Conservation (phyloP, 345 rosid genomes). For the Linum trigynum region DNA sequence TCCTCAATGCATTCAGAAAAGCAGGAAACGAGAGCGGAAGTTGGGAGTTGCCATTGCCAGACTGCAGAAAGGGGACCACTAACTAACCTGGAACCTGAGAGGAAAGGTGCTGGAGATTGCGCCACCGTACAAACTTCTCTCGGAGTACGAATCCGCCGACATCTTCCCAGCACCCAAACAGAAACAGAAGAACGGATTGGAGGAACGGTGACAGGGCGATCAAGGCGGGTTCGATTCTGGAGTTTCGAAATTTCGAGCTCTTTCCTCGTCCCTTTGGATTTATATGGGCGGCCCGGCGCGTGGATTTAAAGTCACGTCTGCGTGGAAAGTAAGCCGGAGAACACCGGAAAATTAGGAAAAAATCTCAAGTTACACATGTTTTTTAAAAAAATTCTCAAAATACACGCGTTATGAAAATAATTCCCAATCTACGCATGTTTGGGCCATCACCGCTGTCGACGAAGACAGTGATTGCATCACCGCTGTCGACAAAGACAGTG, state of each 20-base stretch:
- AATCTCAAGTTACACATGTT: no score
- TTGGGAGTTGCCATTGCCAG: background rate
- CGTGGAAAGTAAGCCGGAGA: background rate
- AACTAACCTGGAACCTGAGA: slow-evolving; percentile 45
- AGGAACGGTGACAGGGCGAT: no score
- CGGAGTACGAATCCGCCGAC: slow-evolving; percentile 28
- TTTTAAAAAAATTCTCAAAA: no score
- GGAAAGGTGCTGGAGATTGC: slow-evolving; percentile 45
- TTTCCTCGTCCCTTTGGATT: background rate
- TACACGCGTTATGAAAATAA: no score
- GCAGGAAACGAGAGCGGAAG: background rate
- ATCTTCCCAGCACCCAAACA: slow-evolving; percentile 20
- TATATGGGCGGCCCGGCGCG: background rate
- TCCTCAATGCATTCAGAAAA: background rate
- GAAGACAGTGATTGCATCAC: no score
- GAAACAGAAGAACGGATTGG: background rate
- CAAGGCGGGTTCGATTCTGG: background rate
- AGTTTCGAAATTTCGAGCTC: background rate
- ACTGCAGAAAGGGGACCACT: no score
- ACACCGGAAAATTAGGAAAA: background rate
- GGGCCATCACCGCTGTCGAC: no score
- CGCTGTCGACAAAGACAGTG: no score
- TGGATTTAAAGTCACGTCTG: background rate
- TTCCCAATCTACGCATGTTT: no score
- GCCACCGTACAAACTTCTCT: slow-evolving; percentile 54